phyloP scores from a whole-genome alignment of 768 basidiomycete species.

The Hygrophoropsis aurantiaca region DNA sequence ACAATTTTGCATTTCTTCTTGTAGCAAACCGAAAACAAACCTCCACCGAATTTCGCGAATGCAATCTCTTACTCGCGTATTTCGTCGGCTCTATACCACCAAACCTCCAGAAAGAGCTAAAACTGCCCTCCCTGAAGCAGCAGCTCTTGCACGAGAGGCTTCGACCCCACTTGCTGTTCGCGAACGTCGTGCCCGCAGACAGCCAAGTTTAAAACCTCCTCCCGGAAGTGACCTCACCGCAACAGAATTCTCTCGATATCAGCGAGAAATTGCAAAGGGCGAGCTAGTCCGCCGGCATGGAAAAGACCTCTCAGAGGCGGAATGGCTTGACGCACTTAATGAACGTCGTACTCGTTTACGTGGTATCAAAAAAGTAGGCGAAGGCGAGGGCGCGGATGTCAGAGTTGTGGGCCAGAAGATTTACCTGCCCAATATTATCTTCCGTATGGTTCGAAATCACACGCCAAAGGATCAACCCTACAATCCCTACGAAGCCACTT shows the following conservation, averaged over 20 bases:
- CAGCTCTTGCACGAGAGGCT: conserved; percentile 54
- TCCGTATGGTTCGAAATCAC: conserved; percentile 81
- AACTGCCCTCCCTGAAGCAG: conserved; percentile 53
- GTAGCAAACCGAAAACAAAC: not conserved
- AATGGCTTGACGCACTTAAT: conserved; percentile 62
- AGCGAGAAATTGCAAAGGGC: conserved; percentile 55
- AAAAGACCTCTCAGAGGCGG: conserved; percentile 42
- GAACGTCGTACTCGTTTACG: conserved; percentile 63
- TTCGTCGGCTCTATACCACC: conserved; percentile 42
- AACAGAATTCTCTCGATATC: conserved; percentile 60
- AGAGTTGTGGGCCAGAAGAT: conserved; percentile 77
- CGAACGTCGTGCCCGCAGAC: conserved; percentile 58
- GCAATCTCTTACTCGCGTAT: conserved; percentile 28
- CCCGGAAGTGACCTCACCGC: conserved; percentile 60
- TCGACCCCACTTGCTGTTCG: conserved; percentile 77
- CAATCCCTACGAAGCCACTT: conserved; percentile 94
- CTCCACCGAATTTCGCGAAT: conserved; percentile 15
- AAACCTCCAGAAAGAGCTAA: conserved; percentile 51
- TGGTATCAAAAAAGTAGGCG: conserved; percentile 50
- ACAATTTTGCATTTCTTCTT: conserved; percentile 1
- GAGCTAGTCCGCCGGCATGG: conserved; percentile 39
- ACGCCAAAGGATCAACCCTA: conserved; percentile 77
- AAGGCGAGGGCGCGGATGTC: conserved; percentile 40
- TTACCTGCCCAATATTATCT: conserved; percentile 86
- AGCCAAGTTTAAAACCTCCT: conserved; percentile 34